A percentile compares a stretch with the other conserved stretches of the same genome.
Evolutionary conservation across 352 stramenopile genomes (phyloP).

Genomic region (Discostella stelligera): DNA sequence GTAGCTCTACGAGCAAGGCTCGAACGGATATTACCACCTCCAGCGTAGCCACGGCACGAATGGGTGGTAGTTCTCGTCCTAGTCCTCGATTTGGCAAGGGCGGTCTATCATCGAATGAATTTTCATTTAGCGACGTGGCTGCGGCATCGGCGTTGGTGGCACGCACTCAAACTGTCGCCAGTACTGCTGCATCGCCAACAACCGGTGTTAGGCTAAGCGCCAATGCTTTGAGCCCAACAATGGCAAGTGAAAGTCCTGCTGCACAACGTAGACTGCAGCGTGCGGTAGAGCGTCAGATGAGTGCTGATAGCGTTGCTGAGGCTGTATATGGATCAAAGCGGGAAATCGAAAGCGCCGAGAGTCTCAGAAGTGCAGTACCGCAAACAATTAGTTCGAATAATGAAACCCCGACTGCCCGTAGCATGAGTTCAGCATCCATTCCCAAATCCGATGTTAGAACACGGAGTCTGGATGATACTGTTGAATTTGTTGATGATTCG

Average conservation of each 20-base stretch:
- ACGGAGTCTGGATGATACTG: not conserved
- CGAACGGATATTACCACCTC: slow-evolving; percentile 47
- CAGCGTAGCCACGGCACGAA: slow-evolving; percentile 32
- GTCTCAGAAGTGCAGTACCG: not conserved
- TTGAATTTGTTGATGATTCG: not conserved
- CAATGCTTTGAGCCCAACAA: slow-evolving; percentile 10
- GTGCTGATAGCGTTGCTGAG: not conserved
- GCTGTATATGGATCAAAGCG: not conserved
- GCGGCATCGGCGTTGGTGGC: slow-evolving; percentile 8
- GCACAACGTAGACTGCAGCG: slow-evolving; percentile 31
- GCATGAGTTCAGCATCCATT: not conserved
- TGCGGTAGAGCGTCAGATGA: slow-evolving; percentile 9
- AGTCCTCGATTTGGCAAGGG: not conserved
- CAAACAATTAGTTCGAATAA: not conserved
- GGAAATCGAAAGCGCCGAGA: not conserved
- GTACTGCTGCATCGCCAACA: not conserved
- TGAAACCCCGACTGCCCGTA: not conserved
- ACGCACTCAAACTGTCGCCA: not conserved
- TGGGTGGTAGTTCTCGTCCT: slow-evolving; percentile 19
- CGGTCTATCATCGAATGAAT: not conserved
- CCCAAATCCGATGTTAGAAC: not conserved
- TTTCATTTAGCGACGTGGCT: slow-evolving; percentile 6
- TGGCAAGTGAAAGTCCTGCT: slow-evolving; percentile 24
- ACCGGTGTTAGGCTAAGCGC: not conserved
- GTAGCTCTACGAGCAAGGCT: slow-evolving; percentile 13